Evolutionary conservation across 495 filamentous ascomycete genomes (phyloP).

Genomic region (Annulohypoxylon moriforme): DNA sequence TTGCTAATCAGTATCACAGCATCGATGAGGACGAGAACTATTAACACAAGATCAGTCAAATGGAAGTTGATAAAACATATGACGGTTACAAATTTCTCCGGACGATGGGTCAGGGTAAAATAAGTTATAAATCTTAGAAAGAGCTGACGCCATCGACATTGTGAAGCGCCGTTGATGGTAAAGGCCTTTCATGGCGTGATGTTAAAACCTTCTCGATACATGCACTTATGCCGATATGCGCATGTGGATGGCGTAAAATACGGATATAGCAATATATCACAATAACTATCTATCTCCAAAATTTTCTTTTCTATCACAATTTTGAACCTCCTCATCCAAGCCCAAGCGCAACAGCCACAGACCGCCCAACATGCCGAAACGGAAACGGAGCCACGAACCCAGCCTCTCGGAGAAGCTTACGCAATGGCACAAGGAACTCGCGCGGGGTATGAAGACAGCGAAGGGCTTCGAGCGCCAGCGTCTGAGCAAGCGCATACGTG

Average conservation of each 20-base stretch:
- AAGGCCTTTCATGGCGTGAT: not conserved
- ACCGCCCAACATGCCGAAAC: constrained; percentile 56
- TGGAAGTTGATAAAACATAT: too few relatives aligned
- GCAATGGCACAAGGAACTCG: constrained; percentile 69
- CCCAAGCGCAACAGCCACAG: constrained; percentile 12
- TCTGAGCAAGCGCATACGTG: constrained; percentile 78
- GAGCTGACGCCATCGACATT: not conserved
- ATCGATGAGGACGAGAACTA: too few relatives aligned
- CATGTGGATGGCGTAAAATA: not conserved
- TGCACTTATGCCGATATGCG: not conserved
- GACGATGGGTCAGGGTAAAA: too few relatives aligned
- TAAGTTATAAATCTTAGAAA: too few relatives aligned
- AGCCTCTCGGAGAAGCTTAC: constrained; percentile 65
- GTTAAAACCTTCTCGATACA: not conserved
- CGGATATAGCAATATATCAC: constrained; percentile 7
- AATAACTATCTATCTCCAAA: constrained; percentile 16
- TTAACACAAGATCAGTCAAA: too few relatives aligned
- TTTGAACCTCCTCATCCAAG: too few relatives aligned
- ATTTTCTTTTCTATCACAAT: constrained; percentile 14
- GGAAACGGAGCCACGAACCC: constrained; percentile 56
- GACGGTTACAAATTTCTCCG: too few relatives aligned
- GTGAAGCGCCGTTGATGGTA: not conserved
- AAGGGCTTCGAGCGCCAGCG: constrained; percentile 94
- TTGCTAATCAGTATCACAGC: too few relatives aligned
- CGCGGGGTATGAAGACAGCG: constrained; percentile 77